These are phyloP conservation scores for Erodium moschatum DNA, from an alignment of 441 rosid genomes.

Conservation along the genomic window DNA sequence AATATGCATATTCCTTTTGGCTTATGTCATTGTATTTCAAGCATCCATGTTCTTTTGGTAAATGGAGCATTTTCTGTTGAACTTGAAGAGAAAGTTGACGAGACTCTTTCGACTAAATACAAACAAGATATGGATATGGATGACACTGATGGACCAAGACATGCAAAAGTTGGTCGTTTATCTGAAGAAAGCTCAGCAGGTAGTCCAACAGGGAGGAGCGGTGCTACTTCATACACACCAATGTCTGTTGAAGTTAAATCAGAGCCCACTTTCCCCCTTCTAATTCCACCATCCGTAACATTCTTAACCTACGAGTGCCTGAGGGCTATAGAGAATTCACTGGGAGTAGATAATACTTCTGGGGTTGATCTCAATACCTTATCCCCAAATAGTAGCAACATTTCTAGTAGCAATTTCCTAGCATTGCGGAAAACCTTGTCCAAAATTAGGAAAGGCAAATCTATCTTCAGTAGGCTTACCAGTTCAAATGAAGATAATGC, in stretches of 20 bases:
- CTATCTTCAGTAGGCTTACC: conserved; percentile 42
- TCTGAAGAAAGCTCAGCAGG: conserved; percentile 67
- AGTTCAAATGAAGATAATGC: conserved; percentile 42
- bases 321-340: conserved; percentile 60
- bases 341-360: conserved; percentile 45
- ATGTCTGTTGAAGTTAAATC: conserved; percentile 36
- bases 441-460: conserved; percentile 48
- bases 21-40: conserved; percentile 58
- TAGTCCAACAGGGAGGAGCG: conserved; percentile 44
- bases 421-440: conserved; percentile 48
- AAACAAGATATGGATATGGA: conserved; percentile 41
- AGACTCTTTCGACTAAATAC: conserved; percentile 21
- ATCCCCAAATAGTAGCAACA: conserved; percentile 34
- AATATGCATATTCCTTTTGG: conserved; percentile 47
- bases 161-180: conserved; percentile 79
- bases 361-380: conserved; percentile 28
- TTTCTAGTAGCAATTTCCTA: conserved; percentile 37
- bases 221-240: conserved; percentile 32
- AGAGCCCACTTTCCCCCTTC: conserved; percentile 26
- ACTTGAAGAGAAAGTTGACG: conserved; percentile 36
- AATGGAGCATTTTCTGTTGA: conserved; percentile 64
- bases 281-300: conserved; percentile 48
- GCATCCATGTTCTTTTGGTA: conserved; percentile 65
- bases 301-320: conserved; percentile 68
- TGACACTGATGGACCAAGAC: conserved; percentile 41